Percentiles rank a stretch among this genome's conserved stretches.
These are phyloP conservation scores for Colletotrichum chrysophilum DNA, from an alignment of 2,329 filamentous ascomycete species.

Conservation along the genomic window DNA sequence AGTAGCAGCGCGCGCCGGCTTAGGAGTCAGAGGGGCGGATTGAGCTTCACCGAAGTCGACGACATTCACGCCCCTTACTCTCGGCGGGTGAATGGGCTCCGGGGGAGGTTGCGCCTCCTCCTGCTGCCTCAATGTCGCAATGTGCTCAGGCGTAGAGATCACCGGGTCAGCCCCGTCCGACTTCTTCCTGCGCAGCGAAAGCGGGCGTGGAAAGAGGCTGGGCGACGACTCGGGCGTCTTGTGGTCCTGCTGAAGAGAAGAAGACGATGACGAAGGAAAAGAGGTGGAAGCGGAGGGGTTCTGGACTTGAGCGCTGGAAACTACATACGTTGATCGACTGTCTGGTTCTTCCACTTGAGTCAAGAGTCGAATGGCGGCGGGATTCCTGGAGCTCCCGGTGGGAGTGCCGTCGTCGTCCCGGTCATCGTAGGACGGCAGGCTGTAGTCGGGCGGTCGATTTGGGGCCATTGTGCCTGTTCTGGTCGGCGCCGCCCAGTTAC, in stretches of 20 bases:
- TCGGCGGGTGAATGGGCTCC: background rate
- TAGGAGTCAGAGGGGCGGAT: slow-evolving; percentile 22
- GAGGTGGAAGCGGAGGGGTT: background rate
- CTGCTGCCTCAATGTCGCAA: slow-evolving; percentile 41
- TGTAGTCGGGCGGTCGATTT: slow-evolving; percentile 62
- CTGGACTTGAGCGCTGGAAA: slow-evolving; percentile 2
- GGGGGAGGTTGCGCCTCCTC: slow-evolving; percentile 33
- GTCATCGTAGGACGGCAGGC: slow-evolving; percentile 61
- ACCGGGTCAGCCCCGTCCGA: slow-evolving; percentile 19
- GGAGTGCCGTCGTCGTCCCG: slow-evolving; percentile 52
- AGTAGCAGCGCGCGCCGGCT: slow-evolving; percentile 32
- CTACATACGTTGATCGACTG: slow-evolving; percentile 60
- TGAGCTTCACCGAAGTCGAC: slow-evolving; percentile 15
- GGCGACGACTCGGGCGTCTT: slow-evolving; percentile 19
- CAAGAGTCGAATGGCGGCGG: slow-evolving; percentile 63
- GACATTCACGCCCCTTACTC: background rate
- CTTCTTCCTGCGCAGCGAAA: slow-evolving; percentile 23
- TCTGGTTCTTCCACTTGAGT: slow-evolving; percentile 66
- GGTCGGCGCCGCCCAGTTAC: slow-evolving; percentile 10
- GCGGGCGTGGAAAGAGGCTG: slow-evolving; percentile 26
- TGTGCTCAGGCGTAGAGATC: slow-evolving; percentile 38
- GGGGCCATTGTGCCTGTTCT: slow-evolving; percentile 47
- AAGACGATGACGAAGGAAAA: background rate
- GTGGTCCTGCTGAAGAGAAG: slow-evolving; percentile 22
- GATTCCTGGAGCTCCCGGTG: slow-evolving; percentile 46